Evolutionary conservation across 805 yeast species (phyloP), one percentile per base, ranked within the genome.

Genomic region (Candida ortonii): DNA sequence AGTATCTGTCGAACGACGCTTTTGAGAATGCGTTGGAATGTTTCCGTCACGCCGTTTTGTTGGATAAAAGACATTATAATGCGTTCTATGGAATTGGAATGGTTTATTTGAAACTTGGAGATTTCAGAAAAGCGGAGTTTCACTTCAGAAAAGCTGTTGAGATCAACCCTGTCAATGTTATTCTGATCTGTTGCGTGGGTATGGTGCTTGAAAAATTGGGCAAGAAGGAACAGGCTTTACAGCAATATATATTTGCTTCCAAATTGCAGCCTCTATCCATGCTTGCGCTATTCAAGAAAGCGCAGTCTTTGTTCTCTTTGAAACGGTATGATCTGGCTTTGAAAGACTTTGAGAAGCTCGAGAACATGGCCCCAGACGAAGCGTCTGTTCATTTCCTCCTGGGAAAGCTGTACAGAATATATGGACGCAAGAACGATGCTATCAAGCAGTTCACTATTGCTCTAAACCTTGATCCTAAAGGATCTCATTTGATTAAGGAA

Each of bases 1-100:
- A 93, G 59, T 78, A 76, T 52, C 76, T 86, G 21, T 73, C 90
- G 2, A 86, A 77, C 50, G 98, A 94, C 62, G 88, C 94, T 22
- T 85, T 82, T 61, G 96, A 88, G 54, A 75, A 79, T 53, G 97
- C 98, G 0, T 71, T 84, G 42, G 85, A 82, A 37, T 77, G 86
- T 41, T 93, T 88, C 69, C 62, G 96, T 22, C 68, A 70, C 43
- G 94, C 96, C 3, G 67, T 93, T 28, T 64, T 81, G 16, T 70
- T 80, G 25, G 95, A 90, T 51, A 71, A 80, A 29, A 69, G 88
- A 38, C 96, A 87, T 55, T 93, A 89, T 60, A 93, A 90, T 59
- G 97, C 97, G 0, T 78, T 89, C 52, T 93, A 93, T 53, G 98
- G 98, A 17, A 74, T 93, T 37, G 98, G 97, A 6, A 87, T 88